Percentiles rank a stretch among this genome's conserved stretches.
These are phyloP conservation scores for Fulvia fulva DNA, from an alignment of 2,329 filamentous ascomycete species.

Conservation along the genomic window DNA sequence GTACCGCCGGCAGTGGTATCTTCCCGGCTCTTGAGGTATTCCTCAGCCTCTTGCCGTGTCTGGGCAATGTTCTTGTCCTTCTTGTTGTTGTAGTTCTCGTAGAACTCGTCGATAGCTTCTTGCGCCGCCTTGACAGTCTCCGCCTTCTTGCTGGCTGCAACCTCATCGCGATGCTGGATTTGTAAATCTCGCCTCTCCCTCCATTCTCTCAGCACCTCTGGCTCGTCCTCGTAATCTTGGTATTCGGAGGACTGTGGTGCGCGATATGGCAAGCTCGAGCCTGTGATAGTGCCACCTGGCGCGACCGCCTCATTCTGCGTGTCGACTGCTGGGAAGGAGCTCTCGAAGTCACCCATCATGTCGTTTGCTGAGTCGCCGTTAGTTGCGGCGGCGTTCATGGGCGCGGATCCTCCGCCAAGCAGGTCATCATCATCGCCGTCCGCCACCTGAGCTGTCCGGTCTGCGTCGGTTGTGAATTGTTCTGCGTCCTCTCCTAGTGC, in stretches of 20 bases:
- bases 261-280: constrained; percentile 56
- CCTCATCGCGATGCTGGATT: constrained; percentile 77
- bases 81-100: constrained; percentile 98
- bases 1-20: constrained; percentile 93
- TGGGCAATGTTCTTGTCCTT: constrained; percentile 90
- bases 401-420: constrained; percentile 47
- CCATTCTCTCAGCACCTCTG: constrained; percentile 86
- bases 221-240: constrained; percentile 73
- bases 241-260: constrained; percentile 43
- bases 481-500: constrained; percentile 87
- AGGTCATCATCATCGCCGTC: constrained; percentile 54
- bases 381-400: constrained; percentile 27
- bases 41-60: constrained; percentile 85
- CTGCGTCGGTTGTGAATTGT: constrained; percentile 76
- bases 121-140: constrained; percentile 86
- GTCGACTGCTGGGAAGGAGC: constrained; percentile 82
- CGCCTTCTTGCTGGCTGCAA: constrained; percentile 75
- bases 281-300: constrained; percentile 76
- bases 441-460: constrained; percentile 61
- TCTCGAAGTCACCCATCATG: constrained; percentile 66
- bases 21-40: constrained; percentile 83
- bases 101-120: constrained; percentile 96
- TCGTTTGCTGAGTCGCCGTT: constrained; percentile 18
- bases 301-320: constrained; percentile 68
- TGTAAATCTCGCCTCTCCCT: constrained; percentile 81